These are phyloP conservation scores for Colletotrichum lini DNA, from an alignment of 2,329 filamentous ascomycete genomes.

Conservation along the genomic window DNA sequence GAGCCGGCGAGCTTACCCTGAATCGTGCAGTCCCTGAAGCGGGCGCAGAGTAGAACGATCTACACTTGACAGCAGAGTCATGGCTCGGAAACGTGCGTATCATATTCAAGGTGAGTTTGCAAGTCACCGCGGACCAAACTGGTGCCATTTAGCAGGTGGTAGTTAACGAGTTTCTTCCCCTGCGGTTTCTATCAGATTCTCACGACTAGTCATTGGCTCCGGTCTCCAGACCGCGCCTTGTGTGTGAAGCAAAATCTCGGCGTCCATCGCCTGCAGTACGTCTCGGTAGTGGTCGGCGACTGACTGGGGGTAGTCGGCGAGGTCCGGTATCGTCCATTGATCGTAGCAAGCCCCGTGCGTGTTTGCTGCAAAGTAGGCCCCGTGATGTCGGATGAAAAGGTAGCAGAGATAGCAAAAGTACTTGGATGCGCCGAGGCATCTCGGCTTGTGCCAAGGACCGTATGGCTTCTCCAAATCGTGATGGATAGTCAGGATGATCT, in stretches of 20 bases:
- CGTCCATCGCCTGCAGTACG: slow-evolving; percentile 34
- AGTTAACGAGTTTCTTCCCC: neutral
- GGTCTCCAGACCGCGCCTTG: slow-evolving; percentile 29
- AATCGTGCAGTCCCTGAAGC: neutral
- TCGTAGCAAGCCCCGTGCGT: slow-evolving; percentile 43
- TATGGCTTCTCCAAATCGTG: slow-evolving; percentile 32
- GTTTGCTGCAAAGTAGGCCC: slow-evolving; percentile 40
- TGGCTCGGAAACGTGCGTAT: neutral
- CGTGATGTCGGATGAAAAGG: slow-evolving; percentile 41
- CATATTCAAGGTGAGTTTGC: too few species aligned
- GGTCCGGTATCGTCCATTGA: slow-evolving; percentile 43
- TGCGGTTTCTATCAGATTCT: slow-evolving; percentile 35
- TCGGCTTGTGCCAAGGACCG: slow-evolving; percentile 24
- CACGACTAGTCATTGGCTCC: slow-evolving; percentile 43
- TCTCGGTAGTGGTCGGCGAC: slow-evolving; percentile 29
- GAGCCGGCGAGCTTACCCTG: neutral
- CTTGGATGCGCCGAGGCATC: slow-evolving; percentile 42
- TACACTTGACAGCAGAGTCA: neutral
- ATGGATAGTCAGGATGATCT: slow-evolving; percentile 39
- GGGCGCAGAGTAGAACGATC: slow-evolving; percentile 24
- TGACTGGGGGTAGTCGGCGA: slow-evolving; percentile 39
- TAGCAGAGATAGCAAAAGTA: slow-evolving; percentile 44
- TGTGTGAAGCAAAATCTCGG: slow-evolving; percentile 21
- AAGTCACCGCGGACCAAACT: too few species aligned
- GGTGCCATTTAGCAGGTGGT: too few species aligned